Conservation (phyloP, 2,329 filamentous ascomycete genomes). For the Alternaria alternata region DNA sequence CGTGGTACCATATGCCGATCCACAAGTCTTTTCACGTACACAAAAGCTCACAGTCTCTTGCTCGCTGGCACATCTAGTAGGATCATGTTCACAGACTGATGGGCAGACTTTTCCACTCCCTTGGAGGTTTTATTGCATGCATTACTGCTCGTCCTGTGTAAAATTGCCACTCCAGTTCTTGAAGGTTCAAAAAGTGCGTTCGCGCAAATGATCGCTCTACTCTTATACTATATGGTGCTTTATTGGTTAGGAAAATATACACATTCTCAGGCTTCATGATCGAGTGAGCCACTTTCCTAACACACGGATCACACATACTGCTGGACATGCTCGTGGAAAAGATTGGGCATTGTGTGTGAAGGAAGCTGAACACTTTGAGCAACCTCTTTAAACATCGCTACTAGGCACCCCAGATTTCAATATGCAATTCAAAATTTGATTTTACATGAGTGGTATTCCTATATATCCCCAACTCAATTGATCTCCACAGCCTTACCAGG, state of each 20-base stretch:
- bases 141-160: no score
- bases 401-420: fast-evolving
- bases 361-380: fast-evolving
- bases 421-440: no score
- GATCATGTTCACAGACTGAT: background rate
- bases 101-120: fast-evolving
- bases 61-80: background rate
- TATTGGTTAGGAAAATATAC: no score
- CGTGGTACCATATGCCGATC: background rate
- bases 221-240: fast-evolving
- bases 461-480: background rate
- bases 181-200: no score
- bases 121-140: background rate
- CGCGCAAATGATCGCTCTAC: no score
- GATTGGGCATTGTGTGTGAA: background rate
- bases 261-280: fast-evolving
- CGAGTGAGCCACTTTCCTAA: no score
- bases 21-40: background rate
- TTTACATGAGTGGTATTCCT: no score
- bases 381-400: background rate
- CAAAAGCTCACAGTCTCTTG: background rate
- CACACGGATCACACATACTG: no score
- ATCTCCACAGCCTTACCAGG: background rate
- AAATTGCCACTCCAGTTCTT: no score
- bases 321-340: background rate